Percentiles rank a stretch among this genome's conserved stretches.
Conservation (phyloP, 1,284 basidiomycete species). For the Lignosus rhinocerotis region DNA sequence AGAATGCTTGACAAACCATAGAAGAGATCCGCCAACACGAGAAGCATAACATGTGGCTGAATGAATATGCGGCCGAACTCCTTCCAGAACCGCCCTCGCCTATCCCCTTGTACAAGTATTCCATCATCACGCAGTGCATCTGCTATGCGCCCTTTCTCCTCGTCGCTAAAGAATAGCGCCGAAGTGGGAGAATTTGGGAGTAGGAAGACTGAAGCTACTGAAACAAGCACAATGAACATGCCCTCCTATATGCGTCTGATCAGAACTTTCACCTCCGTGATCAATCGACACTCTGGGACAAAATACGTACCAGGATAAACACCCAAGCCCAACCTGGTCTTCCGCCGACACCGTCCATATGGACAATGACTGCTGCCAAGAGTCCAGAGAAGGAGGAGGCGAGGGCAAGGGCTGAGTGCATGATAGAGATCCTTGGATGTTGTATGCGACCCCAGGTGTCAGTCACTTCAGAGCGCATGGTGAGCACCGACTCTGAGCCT, state of each 20-base stretch:
- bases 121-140: slow-evolving; percentile 31
- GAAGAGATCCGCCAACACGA: slow-evolving; percentile 26
- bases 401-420: slow-evolving; percentile 58
- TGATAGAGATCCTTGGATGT: slow-evolving; percentile 49
- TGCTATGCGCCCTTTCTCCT: slow-evolving; percentile 34
- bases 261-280: slow-evolving; percentile 30
- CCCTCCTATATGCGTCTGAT: slow-evolving; percentile 50
- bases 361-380: slow-evolving; percentile 55
- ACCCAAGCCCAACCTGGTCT: slow-evolving; percentile 63
- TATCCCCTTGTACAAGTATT: slow-evolving; percentile 15
- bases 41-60: slow-evolving; percentile 26
- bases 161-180: slow-evolving; percentile 34
- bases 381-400: slow-evolving; percentile 63
- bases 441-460: not conserved
- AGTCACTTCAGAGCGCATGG: not conserved
- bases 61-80: slow-evolving; percentile 26
- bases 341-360: slow-evolving; percentile 50
- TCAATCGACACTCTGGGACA: slow-evolving; percentile 9
- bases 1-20: slow-evolving; percentile 18
- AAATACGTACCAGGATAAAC: slow-evolving; percentile 48
- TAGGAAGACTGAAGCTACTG: slow-evolving; percentile 38
- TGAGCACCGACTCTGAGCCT: not conserved
- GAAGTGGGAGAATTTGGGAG: slow-evolving; percentile 40
- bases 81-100: slow-evolving; percentile 25
- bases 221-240: slow-evolving; percentile 39